A percentile compares a stretch with the other conserved stretches of the same genome.
These are phyloP conservation scores for Cyclocybe cylindracea DNA, from an alignment of 768 basidiomycete species.

Conservation along the genomic window DNA sequence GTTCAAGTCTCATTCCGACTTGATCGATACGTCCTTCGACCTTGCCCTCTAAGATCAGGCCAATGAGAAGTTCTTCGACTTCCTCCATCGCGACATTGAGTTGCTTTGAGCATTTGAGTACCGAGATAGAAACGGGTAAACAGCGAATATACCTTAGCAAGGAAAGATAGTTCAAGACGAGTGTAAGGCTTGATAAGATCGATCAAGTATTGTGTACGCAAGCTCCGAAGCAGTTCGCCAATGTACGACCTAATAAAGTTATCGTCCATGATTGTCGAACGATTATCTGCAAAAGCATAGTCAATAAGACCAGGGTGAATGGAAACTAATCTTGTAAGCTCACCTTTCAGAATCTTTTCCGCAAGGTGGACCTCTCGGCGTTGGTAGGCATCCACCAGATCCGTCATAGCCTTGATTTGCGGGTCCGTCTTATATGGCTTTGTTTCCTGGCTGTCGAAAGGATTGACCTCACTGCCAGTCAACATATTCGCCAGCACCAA, in stretches of 20 bases:
- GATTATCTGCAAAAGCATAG: constrained; percentile 64
- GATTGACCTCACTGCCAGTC: constrained; percentile 97
- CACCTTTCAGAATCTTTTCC: constrained; percentile 91
- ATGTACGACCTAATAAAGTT: constrained; percentile 94
- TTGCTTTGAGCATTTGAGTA: constrained; percentile 58
- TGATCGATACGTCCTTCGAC: constrained; percentile 97
- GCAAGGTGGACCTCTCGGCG: constrained; percentile 96
- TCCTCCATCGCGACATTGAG: constrained; percentile 90
- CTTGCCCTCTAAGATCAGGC: constrained; percentile 94
- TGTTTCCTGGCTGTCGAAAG: constrained; percentile 99
- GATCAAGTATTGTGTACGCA: constrained; percentile 95
- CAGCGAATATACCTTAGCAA: constrained; percentile 68
- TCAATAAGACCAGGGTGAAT: background rate
- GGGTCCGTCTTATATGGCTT: constrained; percentile 98
- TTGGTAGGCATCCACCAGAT: constrained; percentile 95
- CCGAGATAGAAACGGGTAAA: background rate
- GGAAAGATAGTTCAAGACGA: constrained; percentile 87
- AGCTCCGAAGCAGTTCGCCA: constrained; percentile 90
- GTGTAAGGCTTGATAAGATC: constrained; percentile 99
- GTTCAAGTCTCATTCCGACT: constrained; percentile 88
- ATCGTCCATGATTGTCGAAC: constrained; percentile 95
- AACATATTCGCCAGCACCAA: constrained; percentile 98
- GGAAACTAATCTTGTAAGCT: constrained; percentile 6
- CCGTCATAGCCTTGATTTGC: constrained; percentile 98
- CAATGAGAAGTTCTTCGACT: constrained; percentile 92